Evolutionary conservation across 2,329 filamentous ascomycete species (phyloP), one percentile per base, ranked within the genome.

Genomic region (Fusarium tjaetaba): DNA sequence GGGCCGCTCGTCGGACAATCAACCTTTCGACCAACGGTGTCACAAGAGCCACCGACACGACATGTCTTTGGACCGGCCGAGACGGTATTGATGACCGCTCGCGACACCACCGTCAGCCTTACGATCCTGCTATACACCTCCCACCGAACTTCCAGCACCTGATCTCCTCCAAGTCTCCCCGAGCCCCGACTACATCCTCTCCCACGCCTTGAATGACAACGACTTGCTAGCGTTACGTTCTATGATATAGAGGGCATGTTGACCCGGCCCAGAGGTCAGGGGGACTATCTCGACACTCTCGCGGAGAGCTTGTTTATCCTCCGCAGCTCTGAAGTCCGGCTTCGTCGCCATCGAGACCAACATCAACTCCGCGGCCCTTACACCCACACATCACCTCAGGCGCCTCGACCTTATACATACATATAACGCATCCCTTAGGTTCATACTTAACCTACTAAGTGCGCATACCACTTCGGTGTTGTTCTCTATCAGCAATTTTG

Each of bases 231-330:
- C 7, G 15, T 36, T 36, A 16, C 15, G 34, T 9, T 36, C 7
- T 16, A 3, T 7, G 34, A 24, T 7, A 24, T n/a, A 15, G n/a
- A 43, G n/a, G 15, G 10, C 10, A 24, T 24, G n/a, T 43, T 43
- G 0, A 3, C 9, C 6, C 14, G 14, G 14, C 2, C 15, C 9
- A 24, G n/a, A 15, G 10, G 0, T 4, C 14, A 24, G 10, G 5
- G 4, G 2, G 15, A 11, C 5, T 16, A 11, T 2, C n/a, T 24
- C 7, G 14, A 42, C 9, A 16, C 22, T 42, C 8, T 11, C 14
- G 14, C n/a, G 22, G 15, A 7, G 14, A n/a, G 9, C 41, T 15
- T 42, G 14, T 24, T 11, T 5, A 15, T 16, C 5, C 16, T 16
- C 0, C 14, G 41, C n/a, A 24, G 5, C 15, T 43, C 10, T 14